Evolutionary conservation across 805 yeast genomes (phyloP), one percentile per base, ranked within the genome.

Genomic region (Lipomyces chichibuensis): DNA sequence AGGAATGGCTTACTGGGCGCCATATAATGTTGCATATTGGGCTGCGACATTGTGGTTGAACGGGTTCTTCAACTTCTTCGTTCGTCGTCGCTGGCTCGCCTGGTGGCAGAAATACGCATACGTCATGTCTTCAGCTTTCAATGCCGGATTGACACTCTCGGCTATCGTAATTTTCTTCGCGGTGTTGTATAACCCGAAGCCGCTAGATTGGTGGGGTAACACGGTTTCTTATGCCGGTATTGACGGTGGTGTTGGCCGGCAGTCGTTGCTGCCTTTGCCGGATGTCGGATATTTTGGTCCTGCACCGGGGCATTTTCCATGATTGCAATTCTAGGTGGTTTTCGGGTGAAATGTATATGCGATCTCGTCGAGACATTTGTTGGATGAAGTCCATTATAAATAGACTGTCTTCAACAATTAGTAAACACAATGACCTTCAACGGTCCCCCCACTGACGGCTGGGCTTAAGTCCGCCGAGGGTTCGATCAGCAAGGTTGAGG

Each of bases 81-180:
- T 88, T 65, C 86, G 85, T 67, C 81, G 84, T 60, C 80, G 81
- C 66, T 87, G 85, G 78, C 79, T 84, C 59, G 78, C 82, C 58
- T 89, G 92, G 93, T 89, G 93, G 92, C 87, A 88, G 53, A 88
- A 88, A 76, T 89, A 89, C 76, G 88, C 88, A 75, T 88, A 87
- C 74, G 83, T 88, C 3, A 77, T 89, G 63, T 84, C 90, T 20
- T 86, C 89, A 27, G 92, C 87, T 1, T 75, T 89, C 29, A 88
- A 88, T 57, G 84, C 89, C 6, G 91, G 91, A 0, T 83, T 88
- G 14, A 91, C 91, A 0, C 81, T 87, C 70, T 83, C 89, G 32
- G 84, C 88, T 2, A 78, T 88, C 61, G 67, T 87, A 32, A 83
- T 88, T 11, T 87, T 87, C 74, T 80, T 87, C 71, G 78, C 84